Base-by-base conservation (phyloP, 371 early-diverging fungal genomes). In the Mortierella sp. region DNA sequence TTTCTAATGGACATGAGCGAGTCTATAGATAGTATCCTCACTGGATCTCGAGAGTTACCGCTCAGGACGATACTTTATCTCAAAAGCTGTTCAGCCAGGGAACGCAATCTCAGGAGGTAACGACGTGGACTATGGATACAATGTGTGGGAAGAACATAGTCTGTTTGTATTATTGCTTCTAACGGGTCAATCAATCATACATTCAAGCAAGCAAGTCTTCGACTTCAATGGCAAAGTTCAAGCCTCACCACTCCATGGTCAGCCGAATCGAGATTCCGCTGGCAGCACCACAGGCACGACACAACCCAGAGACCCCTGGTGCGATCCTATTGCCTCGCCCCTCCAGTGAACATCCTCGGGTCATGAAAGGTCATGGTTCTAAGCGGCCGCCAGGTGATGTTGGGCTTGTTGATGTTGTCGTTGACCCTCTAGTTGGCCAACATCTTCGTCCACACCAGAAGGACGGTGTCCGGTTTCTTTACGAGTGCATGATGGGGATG, bases 401-500 rank as follows among this genome's bases (percentile, higher is more conserved):
- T 17, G 60, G 67, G 3, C 43, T 86, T 21, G 72, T 84, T 1
- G 88, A 86, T 51, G 89, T 88, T 7, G 86, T 87, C 1, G 79
- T 88, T 19, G 89, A 88, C 48, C 89, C 88, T 1, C 22, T 78
- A 9, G 47, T 84, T 8, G 55, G 79, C 45, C 80, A 65, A 22
- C 74, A 83, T 21, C 77, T 89, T 6, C 82, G 88, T 2, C 85
- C 82, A 10, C 89, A 90, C 53, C 90, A 90, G 57, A 63, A 80
- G 24, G 83, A 85, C 37, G 90, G 90, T 7, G 83, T 90, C 8
- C 61, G 52, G 16, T 90, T 89, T 66, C 57, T 90, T 19, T 90
- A 90, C 68, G 85, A 89, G 61, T 85, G 89, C 28, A 64, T 85
- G 10, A 81, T 81, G 81, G 80, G 74, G 21, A 64, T 76, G 74